Evolutionary conservation across 1,284 basidiomycete genomes (phyloP).

Genomic region (Ustilago tritici): DNA sequence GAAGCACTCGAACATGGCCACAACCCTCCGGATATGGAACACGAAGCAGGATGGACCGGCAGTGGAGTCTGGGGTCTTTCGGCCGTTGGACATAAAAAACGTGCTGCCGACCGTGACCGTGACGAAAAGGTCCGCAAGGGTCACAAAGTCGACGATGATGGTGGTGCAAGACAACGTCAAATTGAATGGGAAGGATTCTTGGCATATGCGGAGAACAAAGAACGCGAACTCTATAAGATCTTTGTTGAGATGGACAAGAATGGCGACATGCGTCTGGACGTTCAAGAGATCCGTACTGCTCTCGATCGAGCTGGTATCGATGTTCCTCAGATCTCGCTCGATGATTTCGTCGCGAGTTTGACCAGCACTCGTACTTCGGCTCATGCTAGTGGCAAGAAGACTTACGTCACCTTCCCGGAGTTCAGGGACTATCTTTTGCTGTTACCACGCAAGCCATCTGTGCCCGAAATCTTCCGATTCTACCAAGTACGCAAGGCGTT

Average conservation of each 20-base stretch:
- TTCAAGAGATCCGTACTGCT: constrained; percentile 58
- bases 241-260: constrained; percentile 68
- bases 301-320: constrained; percentile 64
- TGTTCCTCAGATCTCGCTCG: constrained; percentile 53
- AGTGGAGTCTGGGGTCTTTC: constrained; percentile 68
- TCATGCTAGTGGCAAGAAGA: constrained; percentile 27
- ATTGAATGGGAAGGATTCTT: constrained; percentile 70
- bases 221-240: constrained; percentile 67
- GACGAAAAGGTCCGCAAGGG: constrained; percentile 47
- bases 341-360: constrained; percentile 68
- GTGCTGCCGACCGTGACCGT: constrained; percentile 44
- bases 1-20: constrained; percentile 25
- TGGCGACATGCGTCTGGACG: constrained; percentile 63
- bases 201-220: constrained; percentile 67
- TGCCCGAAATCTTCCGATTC: constrained; percentile 67
- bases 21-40: constrained; percentile 52
- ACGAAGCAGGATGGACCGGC: constrained; percentile 68
- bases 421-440: constrained; percentile 68
- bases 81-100: constrained; percentile 57
- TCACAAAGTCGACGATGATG: constrained; percentile 55
- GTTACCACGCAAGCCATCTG: constrained; percentile 63
- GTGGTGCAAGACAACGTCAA: constrained; percentile 59
- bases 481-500: constrained; percentile 68
- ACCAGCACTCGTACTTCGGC: constrained; percentile 48
- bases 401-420: constrained; percentile 66